Conservation (phyloP, 2,329 filamentous ascomycete species). For the Neurospora sp. region DNA sequence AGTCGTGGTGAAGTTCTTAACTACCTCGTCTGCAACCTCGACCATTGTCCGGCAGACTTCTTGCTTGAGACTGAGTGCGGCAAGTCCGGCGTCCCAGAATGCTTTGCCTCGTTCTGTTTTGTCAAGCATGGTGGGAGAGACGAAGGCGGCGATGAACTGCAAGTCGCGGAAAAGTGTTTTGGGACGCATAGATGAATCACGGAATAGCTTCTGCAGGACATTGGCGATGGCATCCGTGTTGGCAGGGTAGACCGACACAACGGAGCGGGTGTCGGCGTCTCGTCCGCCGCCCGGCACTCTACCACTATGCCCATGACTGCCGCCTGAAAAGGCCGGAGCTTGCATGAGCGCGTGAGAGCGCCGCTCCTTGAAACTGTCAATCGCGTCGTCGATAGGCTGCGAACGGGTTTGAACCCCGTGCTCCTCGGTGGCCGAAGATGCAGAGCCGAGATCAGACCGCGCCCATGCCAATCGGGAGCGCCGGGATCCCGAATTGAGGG, state of each 20-base stretch:
- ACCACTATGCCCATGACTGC: constrained; percentile 17
- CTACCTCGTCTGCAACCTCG: constrained; percentile 47
- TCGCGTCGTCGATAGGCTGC: constrained; percentile 52
- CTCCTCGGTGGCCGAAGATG: constrained; percentile 17
- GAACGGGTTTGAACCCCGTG: constrained; percentile 19
- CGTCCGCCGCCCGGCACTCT: constrained; percentile 29
- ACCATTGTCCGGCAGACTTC: constrained; percentile 77
- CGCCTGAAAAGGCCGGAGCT: constrained; percentile 17
- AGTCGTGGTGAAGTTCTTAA: constrained; percentile 53
- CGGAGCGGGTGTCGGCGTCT: constrained; percentile 37
- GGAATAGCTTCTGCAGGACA: constrained; percentile 58
- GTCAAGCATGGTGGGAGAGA: constrained; percentile 51
- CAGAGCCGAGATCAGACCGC: constrained; percentile 20
- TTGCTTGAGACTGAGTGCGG: constrained; percentile 78
- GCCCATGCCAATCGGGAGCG: constrained; percentile 27
- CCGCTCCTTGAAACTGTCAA: constrained; percentile 60
- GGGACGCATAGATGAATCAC: constrained; percentile 59
- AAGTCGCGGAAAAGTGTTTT: constrained; percentile 74
- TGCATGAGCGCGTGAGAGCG: constrained; percentile 47
- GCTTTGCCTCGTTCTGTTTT: constrained; percentile 60
- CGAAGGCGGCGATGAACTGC: constrained; percentile 62
- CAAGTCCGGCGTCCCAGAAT: constrained; percentile 83
- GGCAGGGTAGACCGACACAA: constrained; percentile 38
- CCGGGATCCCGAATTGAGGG: constrained; percentile 48
- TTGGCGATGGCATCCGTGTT: constrained; percentile 57